phyloP scores from a whole-genome alignment of 176 grass and related monocot genomes.

The Panicum miliaceum region DNA sequence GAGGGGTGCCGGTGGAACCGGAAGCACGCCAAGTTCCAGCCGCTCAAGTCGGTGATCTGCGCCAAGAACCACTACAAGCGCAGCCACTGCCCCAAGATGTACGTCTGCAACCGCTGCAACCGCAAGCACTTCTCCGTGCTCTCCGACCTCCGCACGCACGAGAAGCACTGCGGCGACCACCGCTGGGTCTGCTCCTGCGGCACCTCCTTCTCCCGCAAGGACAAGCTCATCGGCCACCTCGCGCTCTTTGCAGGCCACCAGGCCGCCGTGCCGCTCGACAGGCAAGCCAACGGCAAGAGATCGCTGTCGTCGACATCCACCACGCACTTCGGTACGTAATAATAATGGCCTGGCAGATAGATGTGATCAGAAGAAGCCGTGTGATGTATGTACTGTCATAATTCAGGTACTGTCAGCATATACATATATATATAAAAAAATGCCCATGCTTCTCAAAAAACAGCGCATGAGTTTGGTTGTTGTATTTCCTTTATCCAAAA shows the following conservation, averaged over 20 bases:
- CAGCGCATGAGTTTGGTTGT: not conserved
- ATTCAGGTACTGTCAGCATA: not conserved
- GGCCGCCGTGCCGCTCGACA: conserved; percentile 43
- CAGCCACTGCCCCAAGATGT: conserved; percentile 99
- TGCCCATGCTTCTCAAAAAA: not conserved
- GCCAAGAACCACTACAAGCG: conserved; percentile 98
- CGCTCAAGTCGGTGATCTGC: conserved; percentile 83
- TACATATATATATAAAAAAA: not conserved
- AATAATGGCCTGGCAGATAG: not conserved
- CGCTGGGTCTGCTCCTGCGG: conserved; percentile 95
- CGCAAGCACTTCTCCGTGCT: conserved; percentile 88
- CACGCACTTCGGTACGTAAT: not conserved
- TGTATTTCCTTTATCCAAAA: not conserved
- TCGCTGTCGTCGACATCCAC: not conserved
- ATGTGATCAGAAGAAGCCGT: not conserved
- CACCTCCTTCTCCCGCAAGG: conserved; percentile 88
- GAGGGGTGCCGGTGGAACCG: conserved; percentile 87
- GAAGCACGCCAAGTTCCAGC: conserved; percentile 91
- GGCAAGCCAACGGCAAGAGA: conserved; percentile 2
- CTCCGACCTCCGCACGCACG: conserved; percentile 90
- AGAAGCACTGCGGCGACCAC: conserved; percentile 92
- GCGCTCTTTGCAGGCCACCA: conserved; percentile 69
- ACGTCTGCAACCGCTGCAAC: conserved; percentile 93
- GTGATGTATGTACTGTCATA: not conserved
- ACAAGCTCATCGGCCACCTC: conserved; percentile 87